Conservation (phyloP, 768 basidiomycete genomes). For the Favolaschia claudopus region DNA sequence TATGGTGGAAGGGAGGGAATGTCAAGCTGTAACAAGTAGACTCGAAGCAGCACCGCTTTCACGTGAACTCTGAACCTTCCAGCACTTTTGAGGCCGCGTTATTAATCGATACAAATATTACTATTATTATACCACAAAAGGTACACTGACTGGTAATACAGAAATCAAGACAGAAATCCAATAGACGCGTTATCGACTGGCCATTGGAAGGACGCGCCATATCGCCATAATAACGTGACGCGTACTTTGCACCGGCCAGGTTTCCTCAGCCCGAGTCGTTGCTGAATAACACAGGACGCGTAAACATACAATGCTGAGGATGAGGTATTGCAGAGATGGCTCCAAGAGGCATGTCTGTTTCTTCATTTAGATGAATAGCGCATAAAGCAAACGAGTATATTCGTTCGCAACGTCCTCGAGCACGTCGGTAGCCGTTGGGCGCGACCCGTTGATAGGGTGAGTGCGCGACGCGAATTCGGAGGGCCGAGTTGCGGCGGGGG, state of each 20-base stretch:
- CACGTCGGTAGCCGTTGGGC: conserved; percentile 11
- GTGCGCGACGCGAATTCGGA: too few species aligned
- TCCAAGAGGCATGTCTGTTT: too few species aligned
- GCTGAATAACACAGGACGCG: too few species aligned
- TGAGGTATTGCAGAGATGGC: too few species aligned
- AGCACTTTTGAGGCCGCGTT: not conserved
- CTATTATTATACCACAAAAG: too few species aligned
- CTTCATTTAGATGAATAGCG: not conserved
- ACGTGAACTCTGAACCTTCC: conserved; percentile 12
- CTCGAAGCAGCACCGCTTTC: not conserved
- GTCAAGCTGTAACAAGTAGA: not conserved
- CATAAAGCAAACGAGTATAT: conserved; percentile 6
- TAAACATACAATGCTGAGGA: too few species aligned
- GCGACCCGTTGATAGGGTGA: too few species aligned
- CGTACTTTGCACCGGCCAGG: not conserved
- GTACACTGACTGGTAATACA: not conserved
- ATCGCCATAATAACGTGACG: conserved; percentile 3
- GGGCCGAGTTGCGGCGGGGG: too few species aligned
- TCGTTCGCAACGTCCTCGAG: conserved; percentile 13
- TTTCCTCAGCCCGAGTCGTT: too few species aligned
- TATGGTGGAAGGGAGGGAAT: conserved; percentile 6
- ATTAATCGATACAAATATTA: not conserved
- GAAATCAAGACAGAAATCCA: too few species aligned
- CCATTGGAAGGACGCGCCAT: conserved; percentile 5
- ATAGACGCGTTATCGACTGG: conserved; percentile 13